phyloP scores from a whole-genome alignment of 2,329 filamentous ascomycete genomes.

The Keithomyces neogunnii region DNA sequence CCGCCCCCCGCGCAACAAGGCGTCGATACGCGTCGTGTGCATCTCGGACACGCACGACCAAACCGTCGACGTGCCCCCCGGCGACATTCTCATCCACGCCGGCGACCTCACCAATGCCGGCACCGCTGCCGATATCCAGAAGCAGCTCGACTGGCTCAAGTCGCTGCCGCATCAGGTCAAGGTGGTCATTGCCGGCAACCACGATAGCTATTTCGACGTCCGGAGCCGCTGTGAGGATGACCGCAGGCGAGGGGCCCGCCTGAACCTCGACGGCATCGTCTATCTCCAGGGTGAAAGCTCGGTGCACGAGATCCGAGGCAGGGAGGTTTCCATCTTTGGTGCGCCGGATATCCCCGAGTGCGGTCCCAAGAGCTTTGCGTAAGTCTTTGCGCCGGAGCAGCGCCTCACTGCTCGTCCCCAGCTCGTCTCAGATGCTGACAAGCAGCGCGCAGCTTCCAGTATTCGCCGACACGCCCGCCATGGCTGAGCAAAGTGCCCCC shows the following conservation, averaged over 20 bases:
- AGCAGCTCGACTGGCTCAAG: slow-evolving; percentile 75
- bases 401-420: too few relatives aligned
- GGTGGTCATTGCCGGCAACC: slow-evolving; percentile 78
- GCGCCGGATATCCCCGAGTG: slow-evolving; percentile 72
- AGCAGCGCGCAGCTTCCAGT: slow-evolving; percentile 54
- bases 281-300: slow-evolving; percentile 67
- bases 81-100: slow-evolving; percentile 82
- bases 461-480: slow-evolving; percentile 53
- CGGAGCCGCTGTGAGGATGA: slow-evolving; percentile 50
- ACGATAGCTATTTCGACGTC: slow-evolving; percentile 78
- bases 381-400: slow-evolving; percentile 9
- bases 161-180: slow-evolving; percentile 70
- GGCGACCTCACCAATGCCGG: slow-evolving; percentile 77
- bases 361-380: slow-evolving; percentile 60
- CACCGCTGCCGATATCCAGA: slow-evolving; percentile 64
- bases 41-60: slow-evolving; percentile 82
- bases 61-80: slow-evolving; percentile 54
- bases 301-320: slow-evolving; percentile 52
- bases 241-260: slow-evolving; percentile 35
- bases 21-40: slow-evolving; percentile 68
- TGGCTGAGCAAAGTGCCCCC: slow-evolving; percentile 65
- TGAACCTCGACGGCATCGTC: slow-evolving; percentile 60
- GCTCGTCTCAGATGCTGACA: too few relatives aligned
- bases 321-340: slow-evolving; percentile 60
- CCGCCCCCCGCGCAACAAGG: slow-evolving; percentile 43